Base-by-base conservation (phyloP, 1,139 yeast species). In the Kluyveromyces sp. region DNA sequence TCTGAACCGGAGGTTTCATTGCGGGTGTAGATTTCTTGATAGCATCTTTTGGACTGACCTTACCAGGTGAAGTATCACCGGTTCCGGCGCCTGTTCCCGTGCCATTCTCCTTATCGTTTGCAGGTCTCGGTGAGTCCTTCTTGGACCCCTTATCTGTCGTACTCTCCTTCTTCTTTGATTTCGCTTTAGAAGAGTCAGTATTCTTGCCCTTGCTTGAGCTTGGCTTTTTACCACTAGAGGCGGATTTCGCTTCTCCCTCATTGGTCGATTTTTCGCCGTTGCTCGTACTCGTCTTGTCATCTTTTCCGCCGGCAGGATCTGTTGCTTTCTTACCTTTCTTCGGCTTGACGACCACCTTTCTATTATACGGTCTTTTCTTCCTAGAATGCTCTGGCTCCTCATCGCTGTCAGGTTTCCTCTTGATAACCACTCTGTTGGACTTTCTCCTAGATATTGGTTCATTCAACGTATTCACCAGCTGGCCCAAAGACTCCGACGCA, bases 401-500 rank as follows among this genome's bases (percentile, higher is more conserved):
- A 13, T 47, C 49, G 17, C 42, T 38, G 16, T 44, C 49, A 3
- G 31, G 44, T 32, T 46, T 44, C 18, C 49, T 30, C 40, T 47
- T 47, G n/a, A 45, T 44, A 11, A 47, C 45, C 12, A 47, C 48
- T 15, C 49, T 33, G 28, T 35, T 39, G 7, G 48, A 44, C 33
- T 45, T 40, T 18, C 49, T 39, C 26, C 47, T 39, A 4, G 26
- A 22, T 11, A 32, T 19, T 13, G 36, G 28, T 13, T 40, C 43
- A 20, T 33, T 33, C 8, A 39, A 33, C 9, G 26, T 6, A 6
- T 22, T 6, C 26, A 22, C 26, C 26, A 22, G 26, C 26, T 22
- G 26, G 8, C 39, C 37, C 34, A 13, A 22, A 17, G 48, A 25
- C 13, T 41, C 36, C 11, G 40, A 11, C 12, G 39, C 12, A 15